Conservation (phyloP, 345 rosid species). For the Eucalyptus polybractea region DNA sequence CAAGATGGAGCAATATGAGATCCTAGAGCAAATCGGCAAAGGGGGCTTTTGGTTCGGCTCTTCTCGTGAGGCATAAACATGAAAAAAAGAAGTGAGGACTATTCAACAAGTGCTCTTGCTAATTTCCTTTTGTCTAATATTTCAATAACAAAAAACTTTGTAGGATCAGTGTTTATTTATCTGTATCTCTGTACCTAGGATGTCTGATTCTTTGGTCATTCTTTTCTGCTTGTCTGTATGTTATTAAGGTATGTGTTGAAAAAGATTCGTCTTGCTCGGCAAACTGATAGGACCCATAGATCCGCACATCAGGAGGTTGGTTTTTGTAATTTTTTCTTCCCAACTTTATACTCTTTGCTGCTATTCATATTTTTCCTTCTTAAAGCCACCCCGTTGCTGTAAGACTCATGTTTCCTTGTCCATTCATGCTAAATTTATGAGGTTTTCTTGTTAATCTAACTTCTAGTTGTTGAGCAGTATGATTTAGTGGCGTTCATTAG, state of each 20-base stretch:
- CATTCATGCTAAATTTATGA: neutral
- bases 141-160: neutral
- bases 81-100: conserved; percentile 82
- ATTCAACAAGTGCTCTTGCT: neutral
- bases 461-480: neutral
- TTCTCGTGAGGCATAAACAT: conserved; percentile 93
- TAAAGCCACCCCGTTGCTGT: neutral
- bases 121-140: neutral
- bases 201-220: neutral
- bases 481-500: neutral
- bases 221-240: neutral
- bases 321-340: neutral
- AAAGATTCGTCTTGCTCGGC: conserved; percentile 97
- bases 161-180: neutral
- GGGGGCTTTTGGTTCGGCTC: conserved; percentile 99
- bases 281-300: conserved; percentile 92
- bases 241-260: conserved; percentile 83
- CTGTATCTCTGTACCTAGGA: neutral
- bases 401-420: neutral
- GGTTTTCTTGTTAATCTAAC: neutral
- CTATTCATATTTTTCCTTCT: neutral
- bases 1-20: conserved; percentile 86
- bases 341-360: neutral
- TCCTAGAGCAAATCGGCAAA: conserved; percentile 96
- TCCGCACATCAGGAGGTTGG: conserved; percentile 99